Base-by-base conservation (phyloP, 495 filamentous ascomycete genomes). In the Aspergillus saccharolyticus region DNA sequence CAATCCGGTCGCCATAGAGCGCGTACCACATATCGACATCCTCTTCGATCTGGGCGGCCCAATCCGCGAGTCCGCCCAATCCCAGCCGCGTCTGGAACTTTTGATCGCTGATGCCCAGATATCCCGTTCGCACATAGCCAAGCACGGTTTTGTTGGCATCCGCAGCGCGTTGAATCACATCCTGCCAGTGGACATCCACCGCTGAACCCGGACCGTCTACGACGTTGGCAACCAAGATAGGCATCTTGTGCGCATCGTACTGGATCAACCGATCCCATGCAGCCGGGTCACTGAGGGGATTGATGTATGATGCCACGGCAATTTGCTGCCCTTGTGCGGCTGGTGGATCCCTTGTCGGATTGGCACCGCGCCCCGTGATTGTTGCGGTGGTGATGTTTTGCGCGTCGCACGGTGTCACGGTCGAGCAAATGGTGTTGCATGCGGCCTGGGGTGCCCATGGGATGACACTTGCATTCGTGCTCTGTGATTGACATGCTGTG, bases 61-160 rank as follows among this genome's bases (percentile, higher is more conserved):
- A 67, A 42, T 64, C 61, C 0, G 61, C 57, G 4, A 63, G 25
- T 25, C 59, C 24, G 0, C 24, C 19, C 3, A 58, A 63, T 47
- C 64, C 64, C 0, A 66, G 56, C 17, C 64, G 58, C 1, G 64
- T 66, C 2, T 17, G 19, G 52, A 62, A 66, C 19, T 60, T 52
- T 19, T 66, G 61, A 0, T 33, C 0, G n/a, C 64, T 66, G 3
- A 60, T 51, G 7, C 64, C 64, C 12, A 66, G 56, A 14, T 66
- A 66, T n/a, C 64, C 64, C 0, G 64, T 63, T 20, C 64, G 53
- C 3, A 66, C 58, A 30, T 66, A 66, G 46, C 64, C 64, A 7
- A 66, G 58, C 6, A 66, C 44, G 3, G 17, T 57, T 53, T 66
- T 63, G 5, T 57, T 56, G 2, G 47, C 43, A 39, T 17, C 9